A percentile compares a stretch with the other conserved stretches of the same genome.
phyloP scores from a whole-genome alignment of 1,284 basidiomycete species.

The Sparassis latifolia region DNA sequence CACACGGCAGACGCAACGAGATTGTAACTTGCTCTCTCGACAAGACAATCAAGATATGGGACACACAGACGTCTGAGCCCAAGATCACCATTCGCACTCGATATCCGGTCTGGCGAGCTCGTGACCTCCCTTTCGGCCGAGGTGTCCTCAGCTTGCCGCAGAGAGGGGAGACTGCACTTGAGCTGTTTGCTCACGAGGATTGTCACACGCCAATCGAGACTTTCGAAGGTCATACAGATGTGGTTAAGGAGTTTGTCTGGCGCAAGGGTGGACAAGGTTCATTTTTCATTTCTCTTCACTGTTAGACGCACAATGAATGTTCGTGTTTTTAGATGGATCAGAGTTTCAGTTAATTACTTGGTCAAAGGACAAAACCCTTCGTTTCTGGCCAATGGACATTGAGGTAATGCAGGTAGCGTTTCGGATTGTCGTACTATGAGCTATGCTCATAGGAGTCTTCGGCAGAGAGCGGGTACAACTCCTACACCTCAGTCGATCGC shows the following conservation, averaged over 20 bases:
- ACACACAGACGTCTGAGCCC: conserved; percentile 40
- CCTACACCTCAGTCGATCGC: conserved; percentile 6
- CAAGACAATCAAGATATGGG: conserved; percentile 87
- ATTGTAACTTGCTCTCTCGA: conserved; percentile 91
- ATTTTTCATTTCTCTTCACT: conserved; percentile 17
- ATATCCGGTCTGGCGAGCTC: conserved; percentile 93
- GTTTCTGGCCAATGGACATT: conserved; percentile 84
- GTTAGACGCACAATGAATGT: conserved; percentile 22
- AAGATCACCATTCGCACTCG: conserved; percentile 62
- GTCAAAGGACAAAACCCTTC: conserved; percentile 90
- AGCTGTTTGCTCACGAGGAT: conserved; percentile 70
- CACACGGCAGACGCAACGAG: conserved; percentile 64
- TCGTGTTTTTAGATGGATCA: conserved; percentile 41
- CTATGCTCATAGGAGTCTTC: background rate
- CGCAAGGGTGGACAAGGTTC: conserved; percentile 56
- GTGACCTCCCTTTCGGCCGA: conserved; percentile 87
- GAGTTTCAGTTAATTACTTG: conserved; percentile 94
- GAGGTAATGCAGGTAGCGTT: conserved; percentile 58
- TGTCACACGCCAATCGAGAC: conserved; percentile 55
- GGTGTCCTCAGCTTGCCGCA: conserved; percentile 91
- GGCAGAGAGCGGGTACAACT: conserved; percentile 19
- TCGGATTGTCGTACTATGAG: background rate
- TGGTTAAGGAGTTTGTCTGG: conserved; percentile 99
- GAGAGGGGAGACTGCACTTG: conserved; percentile 77
- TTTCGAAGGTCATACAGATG: conserved; percentile 88